A percentile compares a stretch with the other conserved stretches of the same genome.
Evolutionary conservation across 176 grass and related monocot genomes (phyloP).

Genomic region (Triticum urartu): DNA sequence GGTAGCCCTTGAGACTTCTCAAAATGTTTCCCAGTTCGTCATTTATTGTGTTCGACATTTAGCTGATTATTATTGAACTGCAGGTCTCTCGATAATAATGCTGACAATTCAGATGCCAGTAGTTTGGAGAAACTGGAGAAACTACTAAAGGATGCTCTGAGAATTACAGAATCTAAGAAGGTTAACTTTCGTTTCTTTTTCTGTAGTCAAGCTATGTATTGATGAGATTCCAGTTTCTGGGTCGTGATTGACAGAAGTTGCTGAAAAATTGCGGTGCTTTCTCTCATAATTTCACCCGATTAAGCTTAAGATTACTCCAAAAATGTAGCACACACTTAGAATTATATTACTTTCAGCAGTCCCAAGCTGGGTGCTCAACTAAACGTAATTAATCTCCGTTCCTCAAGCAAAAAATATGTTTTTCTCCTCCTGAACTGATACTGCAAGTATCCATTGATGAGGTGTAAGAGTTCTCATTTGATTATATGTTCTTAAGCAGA

Average conservation of each 20-base stretch:
- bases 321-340: not conserved
- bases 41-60: not conserved
- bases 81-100: constrained; percentile 44
- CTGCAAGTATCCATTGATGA: not conserved
- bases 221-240: not conserved
- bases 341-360: not conserved
- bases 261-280: not conserved
- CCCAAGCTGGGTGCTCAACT: not conserved
- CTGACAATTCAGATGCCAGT: constrained; percentile 38
- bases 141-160: constrained; percentile 49
- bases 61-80: constrained; percentile 21
- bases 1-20: constrained; percentile 34
- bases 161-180: constrained; percentile 47
- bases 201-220: not conserved
- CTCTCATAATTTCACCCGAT: not conserved
- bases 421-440: not conserved
- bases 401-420: not conserved
- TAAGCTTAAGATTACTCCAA: not conserved
- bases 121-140: constrained; percentile 53
- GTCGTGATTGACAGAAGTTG: not conserved
- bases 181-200: constrained; percentile 10
- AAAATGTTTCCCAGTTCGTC: not conserved
- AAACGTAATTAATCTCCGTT: not conserved
- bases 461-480: not conserved
- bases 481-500: not conserved